A percentile compares a stretch with the other conserved stretches of the same genome.
Evolutionary conservation across 768 basidiomycete genomes (phyloP).

Genomic region (Podaxis mareebaensis): DNA sequence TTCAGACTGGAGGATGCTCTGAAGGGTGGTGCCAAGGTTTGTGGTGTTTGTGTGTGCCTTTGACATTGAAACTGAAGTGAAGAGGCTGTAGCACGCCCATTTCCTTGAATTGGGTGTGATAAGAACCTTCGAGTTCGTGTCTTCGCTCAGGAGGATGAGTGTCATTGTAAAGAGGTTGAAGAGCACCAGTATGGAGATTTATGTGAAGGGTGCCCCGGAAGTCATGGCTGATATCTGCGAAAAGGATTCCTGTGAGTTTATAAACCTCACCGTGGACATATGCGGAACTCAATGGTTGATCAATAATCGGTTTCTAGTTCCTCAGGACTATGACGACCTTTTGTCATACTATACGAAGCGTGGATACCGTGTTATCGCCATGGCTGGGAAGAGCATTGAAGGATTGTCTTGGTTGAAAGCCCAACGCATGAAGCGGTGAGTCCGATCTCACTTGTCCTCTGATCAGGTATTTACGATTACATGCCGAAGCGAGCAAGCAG

Average conservation of each 20-base stretch:
- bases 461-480: slow-evolving; percentile 11
- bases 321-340: slow-evolving; percentile 93
- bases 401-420: slow-evolving; percentile 96
- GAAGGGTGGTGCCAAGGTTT: slow-evolving; percentile 76
- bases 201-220: slow-evolving; percentile 99
- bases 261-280: background rate
- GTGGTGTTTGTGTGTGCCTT: background rate
- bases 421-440: slow-evolving; percentile 90
- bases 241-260: slow-evolving; percentile 76
- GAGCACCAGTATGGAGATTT: slow-evolving; percentile 94
- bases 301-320: slow-evolving; percentile 54
- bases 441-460: slow-evolving; percentile 6
- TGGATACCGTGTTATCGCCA: slow-evolving; percentile 96
- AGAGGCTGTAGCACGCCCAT: slow-evolving; percentile 74
- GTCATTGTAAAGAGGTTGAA: slow-evolving; percentile 95
- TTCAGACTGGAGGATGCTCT: slow-evolving; percentile 94
- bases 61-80: background rate
- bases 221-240: slow-evolving; percentile 97
- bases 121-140: slow-evolving; percentile 95
- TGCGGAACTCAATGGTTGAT: background rate
- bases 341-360: slow-evolving; percentile 95
- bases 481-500: slow-evolving; percentile 84
- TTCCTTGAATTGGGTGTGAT: slow-evolving; percentile 98
- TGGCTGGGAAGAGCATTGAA: slow-evolving; percentile 95
- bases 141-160: slow-evolving; percentile 91